Percentiles rank a stretch among this genome's conserved stretches.
These are phyloP conservation scores for Ogataea pini DNA, from an alignment of 805 yeast genomes.

Conservation along the genomic window DNA sequence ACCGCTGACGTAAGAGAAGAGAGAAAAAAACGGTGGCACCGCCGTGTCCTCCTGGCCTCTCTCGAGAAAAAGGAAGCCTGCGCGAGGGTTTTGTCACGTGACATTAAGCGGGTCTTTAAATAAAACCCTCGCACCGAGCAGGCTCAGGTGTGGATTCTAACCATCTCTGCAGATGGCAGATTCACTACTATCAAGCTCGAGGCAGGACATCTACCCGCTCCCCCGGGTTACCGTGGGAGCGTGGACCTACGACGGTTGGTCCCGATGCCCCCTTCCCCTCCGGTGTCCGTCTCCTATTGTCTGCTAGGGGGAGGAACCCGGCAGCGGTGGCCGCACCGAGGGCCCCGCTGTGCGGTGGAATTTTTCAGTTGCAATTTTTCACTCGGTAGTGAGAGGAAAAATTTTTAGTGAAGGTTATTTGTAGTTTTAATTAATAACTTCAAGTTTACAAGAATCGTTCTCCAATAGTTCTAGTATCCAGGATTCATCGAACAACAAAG, in stretches of 20 bases:
- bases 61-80: too few relatives aligned
- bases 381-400: constrained; percentile 12
- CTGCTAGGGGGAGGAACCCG: neutral
- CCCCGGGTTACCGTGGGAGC: neutral
- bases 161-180: neutral
- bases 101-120: neutral
- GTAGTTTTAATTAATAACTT: constrained; percentile 13
- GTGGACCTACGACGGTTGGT: too few relatives aligned
- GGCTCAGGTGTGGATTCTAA: neutral
- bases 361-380: constrained; percentile 17
- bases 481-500: constrained; percentile 11
- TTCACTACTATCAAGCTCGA: neutral
- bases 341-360: constrained; percentile 6
- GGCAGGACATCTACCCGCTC: neutral
- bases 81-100: constrained; percentile 1
- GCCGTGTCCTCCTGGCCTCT: neutral
- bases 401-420: constrained; percentile 17
- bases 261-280: too few relatives aligned
- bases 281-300: too few relatives aligned
- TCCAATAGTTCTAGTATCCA: constrained; percentile 1
- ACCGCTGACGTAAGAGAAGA: neutral
- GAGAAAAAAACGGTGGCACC: neutral
- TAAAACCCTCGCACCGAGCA: neutral
- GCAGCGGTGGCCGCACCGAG: neutral
- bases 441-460: constrained; percentile 4